These are phyloP conservation scores for Umbelopsis sp. DNA, from an alignment of 192 early-diverging fungal species.

Conservation along the genomic window DNA sequence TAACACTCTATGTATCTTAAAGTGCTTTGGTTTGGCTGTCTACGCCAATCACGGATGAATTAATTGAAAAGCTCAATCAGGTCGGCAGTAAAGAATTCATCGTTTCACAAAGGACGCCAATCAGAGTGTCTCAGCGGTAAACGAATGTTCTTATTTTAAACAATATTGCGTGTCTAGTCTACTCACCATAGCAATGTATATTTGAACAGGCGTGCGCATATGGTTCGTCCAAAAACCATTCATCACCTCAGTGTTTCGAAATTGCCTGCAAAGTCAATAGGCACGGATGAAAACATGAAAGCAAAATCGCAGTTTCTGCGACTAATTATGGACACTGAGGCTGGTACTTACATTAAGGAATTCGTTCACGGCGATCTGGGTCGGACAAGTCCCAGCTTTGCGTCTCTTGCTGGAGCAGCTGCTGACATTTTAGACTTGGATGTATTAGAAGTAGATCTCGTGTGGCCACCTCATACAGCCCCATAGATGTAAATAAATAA, in stretches of 20 bases:
- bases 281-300: neutral
- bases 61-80: conserved; percentile 57
- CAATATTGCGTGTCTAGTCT: neutral
- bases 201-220: conserved; percentile 50
- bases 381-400: conserved; percentile 77
- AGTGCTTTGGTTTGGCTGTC: conserved; percentile 74
- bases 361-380: conserved; percentile 95
- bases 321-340: conserved; percentile 76
- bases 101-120: conserved; percentile 70
- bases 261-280: conserved; percentile 23
- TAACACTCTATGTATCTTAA: conserved; percentile 12
- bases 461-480: conserved; percentile 70
- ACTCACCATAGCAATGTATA: neutral
- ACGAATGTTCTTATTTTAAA: neutral
- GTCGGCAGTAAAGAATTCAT: conserved; percentile 48
- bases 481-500: conserved; percentile 9
- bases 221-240: conserved; percentile 60
- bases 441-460: conserved; percentile 82
- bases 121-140: conserved; percentile 74
- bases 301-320: conserved; percentile 55
- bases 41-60: conserved; percentile 48
- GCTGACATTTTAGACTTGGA: conserved; percentile 84
- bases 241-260: conserved; percentile 50
- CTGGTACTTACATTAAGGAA: conserved; percentile 94
- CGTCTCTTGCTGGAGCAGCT: conserved; percentile 58